Evolutionary conservation across 2,329 filamentous ascomycete species (phyloP), one percentile per base, ranked within the genome.

Genomic region (Eurotiales sp.): DNA sequence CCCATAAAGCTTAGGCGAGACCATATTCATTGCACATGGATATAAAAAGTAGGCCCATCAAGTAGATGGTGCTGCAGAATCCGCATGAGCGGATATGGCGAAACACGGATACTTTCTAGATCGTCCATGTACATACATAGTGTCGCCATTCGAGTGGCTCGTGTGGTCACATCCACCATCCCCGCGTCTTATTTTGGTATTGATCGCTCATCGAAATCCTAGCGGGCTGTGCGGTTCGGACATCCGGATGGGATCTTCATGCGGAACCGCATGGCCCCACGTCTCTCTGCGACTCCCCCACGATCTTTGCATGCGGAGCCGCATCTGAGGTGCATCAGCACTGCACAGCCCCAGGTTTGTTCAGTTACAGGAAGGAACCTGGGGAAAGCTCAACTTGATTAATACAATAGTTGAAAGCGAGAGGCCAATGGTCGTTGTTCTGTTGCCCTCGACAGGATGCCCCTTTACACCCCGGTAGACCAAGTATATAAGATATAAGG

Each of bases 211-310:
- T 46, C 25, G 4, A 1, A 27, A 39, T 25, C 3, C 14, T 10
- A 21, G 22, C 45, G 10, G 14, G 32, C 32, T 47, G 34, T 39
- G 45, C 39, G 32, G 45, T 39, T 39, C 45, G 45, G 45, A 6
- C 45, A 46, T 46, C 29, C 44, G 32, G 45, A 47, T 39, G 17
- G 21, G 45, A 37, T 19, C 15, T 25, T 39, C 32, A 47, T 47
- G 45, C 45, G 45, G 45, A 47, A 47, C 45, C 45, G 45, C 45
- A 47, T 47, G 42, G 27, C 41, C 25, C 14, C n/a, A n/a, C n/a
- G n/a, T n/a, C n/a, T n/a, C n/a, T n/a, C n/a, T n/a, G n/a, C n/a
- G n/a, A n/a, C n/a, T n/a, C n/a, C n/a, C n/a, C n/a, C n/a, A n/a
- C n/a, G n/a, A n/a, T n/a, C n/a, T n/a, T n/a, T n/a, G n/a, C n/a